phyloP scores from a whole-genome alignment of 2,329 filamentous ascomycete species.

The Stenocarpella maydis region DNA sequence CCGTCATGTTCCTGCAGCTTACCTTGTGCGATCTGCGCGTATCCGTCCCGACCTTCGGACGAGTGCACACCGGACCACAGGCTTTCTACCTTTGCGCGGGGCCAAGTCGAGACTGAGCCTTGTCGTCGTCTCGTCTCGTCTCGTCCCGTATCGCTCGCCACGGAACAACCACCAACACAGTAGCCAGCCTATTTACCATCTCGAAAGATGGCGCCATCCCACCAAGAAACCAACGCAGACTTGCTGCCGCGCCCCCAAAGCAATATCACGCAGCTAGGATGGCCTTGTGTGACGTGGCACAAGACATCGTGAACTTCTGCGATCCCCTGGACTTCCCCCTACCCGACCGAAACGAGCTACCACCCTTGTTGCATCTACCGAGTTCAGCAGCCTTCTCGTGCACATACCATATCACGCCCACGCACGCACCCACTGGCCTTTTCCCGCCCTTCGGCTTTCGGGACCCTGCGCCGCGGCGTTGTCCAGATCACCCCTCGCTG shows the following conservation, averaged over 20 bases:
- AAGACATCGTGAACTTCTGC: neutral
- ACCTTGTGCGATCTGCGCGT: constrained; percentile 28
- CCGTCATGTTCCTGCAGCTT: constrained; percentile 25
- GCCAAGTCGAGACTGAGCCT: too few species aligned
- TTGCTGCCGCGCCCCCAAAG: neutral
- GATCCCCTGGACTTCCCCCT: too few species aligned
- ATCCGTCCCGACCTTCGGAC: neutral
- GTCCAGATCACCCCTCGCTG: neutral
- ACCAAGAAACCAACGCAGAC: neutral
- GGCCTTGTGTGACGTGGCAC: constrained; percentile 1
- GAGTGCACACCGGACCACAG: neutral
- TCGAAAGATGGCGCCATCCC: neutral
- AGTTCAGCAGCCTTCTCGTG: neutral
- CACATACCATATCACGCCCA: neutral
- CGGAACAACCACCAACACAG: neutral
- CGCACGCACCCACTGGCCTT: neutral
- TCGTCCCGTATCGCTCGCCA: neutral
- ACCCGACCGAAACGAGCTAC: neutral
- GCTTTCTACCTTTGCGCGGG: neutral
- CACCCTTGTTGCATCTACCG: neutral
- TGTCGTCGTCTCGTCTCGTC: too few species aligned
- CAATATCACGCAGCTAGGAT: neutral
- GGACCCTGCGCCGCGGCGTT: neutral
- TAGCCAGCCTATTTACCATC: neutral
- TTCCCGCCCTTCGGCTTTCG: constrained; percentile 9